Conservation (phyloP, 306 rosid species). For the Malus fusca region DNA sequence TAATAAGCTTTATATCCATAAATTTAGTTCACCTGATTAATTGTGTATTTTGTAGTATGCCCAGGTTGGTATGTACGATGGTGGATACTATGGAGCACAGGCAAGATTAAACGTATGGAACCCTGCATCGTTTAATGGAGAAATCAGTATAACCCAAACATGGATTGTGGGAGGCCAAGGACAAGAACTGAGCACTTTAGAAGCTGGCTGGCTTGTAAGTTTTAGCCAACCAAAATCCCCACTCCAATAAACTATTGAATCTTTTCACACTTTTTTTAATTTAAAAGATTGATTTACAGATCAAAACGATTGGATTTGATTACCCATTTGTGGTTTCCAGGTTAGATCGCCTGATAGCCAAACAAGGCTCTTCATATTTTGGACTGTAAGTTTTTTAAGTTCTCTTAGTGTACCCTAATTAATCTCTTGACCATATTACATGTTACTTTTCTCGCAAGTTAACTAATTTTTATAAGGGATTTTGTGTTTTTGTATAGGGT, state of each 20-base stretch:
- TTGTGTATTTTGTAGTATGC: conserved; percentile 6
- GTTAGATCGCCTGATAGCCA: neutral
- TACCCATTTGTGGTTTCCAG: neutral
- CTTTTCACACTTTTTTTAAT: neutral
- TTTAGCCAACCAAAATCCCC: neutral
- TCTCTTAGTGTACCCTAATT: no score
- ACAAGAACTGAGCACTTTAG: neutral
- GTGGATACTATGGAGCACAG: conserved; percentile 7
- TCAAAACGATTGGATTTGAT: no score
- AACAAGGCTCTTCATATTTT: conserved; percentile 12
- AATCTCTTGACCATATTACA: no score
- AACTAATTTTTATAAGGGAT: no score
- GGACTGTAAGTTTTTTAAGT: conserved; percentile 18
- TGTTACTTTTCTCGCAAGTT: no score
- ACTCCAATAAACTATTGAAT: neutral
- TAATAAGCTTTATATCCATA: no score
- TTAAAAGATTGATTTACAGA: no score
- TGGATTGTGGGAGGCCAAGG: neutral
- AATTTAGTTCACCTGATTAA: no score
- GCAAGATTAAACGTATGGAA: conserved; percentile 14
- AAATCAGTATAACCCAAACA: conserved; percentile 10
- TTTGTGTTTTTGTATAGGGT: neutral
- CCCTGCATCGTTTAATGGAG: neutral
- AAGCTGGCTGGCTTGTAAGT: conserved; percentile 20
- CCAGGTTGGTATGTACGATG: neutral